phyloP scores from a whole-genome alignment of 768 basidiomycete genomes.

The Tremella fuciformis region DNA sequence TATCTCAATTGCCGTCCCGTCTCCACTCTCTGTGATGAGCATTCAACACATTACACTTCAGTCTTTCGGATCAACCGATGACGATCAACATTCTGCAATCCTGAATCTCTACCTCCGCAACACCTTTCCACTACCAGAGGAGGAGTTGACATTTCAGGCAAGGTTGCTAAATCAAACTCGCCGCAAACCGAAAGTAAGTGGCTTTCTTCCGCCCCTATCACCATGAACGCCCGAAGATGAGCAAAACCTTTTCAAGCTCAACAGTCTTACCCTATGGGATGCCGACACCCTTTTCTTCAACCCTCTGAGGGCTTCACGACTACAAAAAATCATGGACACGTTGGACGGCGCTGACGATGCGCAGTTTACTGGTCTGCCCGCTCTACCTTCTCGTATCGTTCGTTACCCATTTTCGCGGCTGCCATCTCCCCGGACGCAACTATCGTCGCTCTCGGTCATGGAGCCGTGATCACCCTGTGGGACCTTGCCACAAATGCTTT shows the following conservation, averaged over 20 bases:
- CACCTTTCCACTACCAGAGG: background rate
- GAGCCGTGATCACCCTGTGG: conserved; percentile 68
- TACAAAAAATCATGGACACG: background rate
- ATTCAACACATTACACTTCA: conserved; percentile 47
- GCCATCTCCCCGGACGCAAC: conserved; percentile 85
- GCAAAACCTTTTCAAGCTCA: conserved; percentile 52
- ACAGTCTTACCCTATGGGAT: conserved; percentile 49
- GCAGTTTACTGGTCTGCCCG: conserved; percentile 76
- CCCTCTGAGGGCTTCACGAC: conserved; percentile 41
- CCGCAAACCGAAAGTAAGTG: conserved; percentile 38
- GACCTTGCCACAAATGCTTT: conserved; percentile 65
- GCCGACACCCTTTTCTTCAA: conserved; percentile 51
- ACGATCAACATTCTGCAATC: conserved; percentile 51
- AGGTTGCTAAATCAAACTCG: conserved; percentile 16
- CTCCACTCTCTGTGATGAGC: conserved; percentile 34
- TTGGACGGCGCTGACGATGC: conserved; percentile 10
- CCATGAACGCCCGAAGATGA: conserved; percentile 36
- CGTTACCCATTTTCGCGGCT: conserved; percentile 61
- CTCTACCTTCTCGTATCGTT: conserved; percentile 67
- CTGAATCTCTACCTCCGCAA: conserved; percentile 30
- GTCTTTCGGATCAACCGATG: conserved; percentile 40
- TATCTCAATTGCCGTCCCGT: background rate
- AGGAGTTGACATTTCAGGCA: conserved; percentile 31
- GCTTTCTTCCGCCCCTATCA: conserved; percentile 7
- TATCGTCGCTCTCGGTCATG: conserved; percentile 71